phyloP scores from a whole-genome alignment of 345 rosid species.

The Lepidium aucheri region DNA sequence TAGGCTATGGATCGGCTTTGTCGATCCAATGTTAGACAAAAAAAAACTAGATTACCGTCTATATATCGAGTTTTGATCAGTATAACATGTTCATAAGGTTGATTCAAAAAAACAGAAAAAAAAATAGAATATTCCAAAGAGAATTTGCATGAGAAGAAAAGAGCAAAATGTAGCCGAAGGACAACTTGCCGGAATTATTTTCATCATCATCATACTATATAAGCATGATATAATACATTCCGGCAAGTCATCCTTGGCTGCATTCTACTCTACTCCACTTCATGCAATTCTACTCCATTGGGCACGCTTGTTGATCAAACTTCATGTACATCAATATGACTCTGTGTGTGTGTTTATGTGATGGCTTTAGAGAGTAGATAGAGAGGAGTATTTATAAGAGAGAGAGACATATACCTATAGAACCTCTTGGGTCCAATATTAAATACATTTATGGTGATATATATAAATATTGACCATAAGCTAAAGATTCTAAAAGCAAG shows the following conservation, averaged over 20 bases:
- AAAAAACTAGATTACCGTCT: too few species aligned
- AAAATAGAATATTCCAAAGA: neutral
- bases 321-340: neutral
- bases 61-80: too few species aligned
- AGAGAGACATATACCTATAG: conserved; percentile 5
- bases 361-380: neutral
- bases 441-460: conserved; percentile 3
- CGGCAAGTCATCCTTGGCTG: conserved; percentile 72
- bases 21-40: too few species aligned
- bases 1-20: too few species aligned
- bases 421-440: conserved; percentile 9
- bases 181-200: conserved; percentile 37
- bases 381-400: conserved; percentile 27
- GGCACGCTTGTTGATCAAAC: neutral
- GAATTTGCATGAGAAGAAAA: conserved; percentile 42
- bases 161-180: conserved; percentile 46
- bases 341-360: neutral
- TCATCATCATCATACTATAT: neutral
- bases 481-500: conserved; percentile 24
- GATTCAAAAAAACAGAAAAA: neutral
- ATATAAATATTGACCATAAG: conserved; percentile 11
- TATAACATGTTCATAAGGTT: too few species aligned
- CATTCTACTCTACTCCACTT: conserved; percentile 37
- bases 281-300: conserved; percentile 28
- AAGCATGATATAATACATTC: neutral